Evolutionary conservation across 2,329 filamentous ascomycete genomes (phyloP).

Genomic region (Fusarium coffeatum): DNA sequence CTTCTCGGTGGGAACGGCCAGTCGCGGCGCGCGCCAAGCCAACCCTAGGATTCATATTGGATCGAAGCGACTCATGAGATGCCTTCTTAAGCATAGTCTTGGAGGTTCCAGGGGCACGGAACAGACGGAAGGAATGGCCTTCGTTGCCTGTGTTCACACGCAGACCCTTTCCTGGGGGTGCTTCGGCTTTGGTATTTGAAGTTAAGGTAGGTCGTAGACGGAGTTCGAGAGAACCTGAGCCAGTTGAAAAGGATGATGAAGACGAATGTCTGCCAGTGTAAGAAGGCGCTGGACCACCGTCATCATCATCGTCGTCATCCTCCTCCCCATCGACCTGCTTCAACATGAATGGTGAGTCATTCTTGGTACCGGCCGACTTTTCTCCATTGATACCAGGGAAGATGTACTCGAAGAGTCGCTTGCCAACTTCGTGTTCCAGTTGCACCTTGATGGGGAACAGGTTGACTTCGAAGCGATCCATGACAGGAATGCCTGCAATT

Average conservation of each 20-base stretch:
- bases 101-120: constrained; percentile 58
- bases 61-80: constrained; percentile 67
- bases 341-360: constrained; percentile 70
- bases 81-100: constrained; percentile 63
- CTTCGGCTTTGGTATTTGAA: constrained; percentile 58
- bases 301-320: constrained; percentile 59
- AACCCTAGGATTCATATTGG: constrained; percentile 56
- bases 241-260: constrained; percentile 64
- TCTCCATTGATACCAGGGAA: constrained; percentile 84
- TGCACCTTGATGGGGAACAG: constrained; percentile 94
- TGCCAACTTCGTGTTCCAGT: constrained; percentile 90
- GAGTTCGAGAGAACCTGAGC: constrained; percentile 81
- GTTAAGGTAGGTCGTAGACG: constrained; percentile 85
- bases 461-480: constrained; percentile 96
- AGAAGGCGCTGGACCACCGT: constrained; percentile 52
- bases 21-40: constrained; percentile 60
- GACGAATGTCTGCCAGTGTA: constrained; percentile 57
- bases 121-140: constrained; percentile 64
- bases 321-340: constrained; percentile 60
- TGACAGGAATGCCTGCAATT: constrained; percentile 95
- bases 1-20: constrained; percentile 56
- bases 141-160: constrained; percentile 63
- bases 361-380: constrained; percentile 59
- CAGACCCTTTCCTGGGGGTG: constrained; percentile 59
- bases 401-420: constrained; percentile 95